These are phyloP conservation scores for Pythium brachiatum DNA, from an alignment of 352 stramenopile genomes.

Conservation along the genomic window DNA sequence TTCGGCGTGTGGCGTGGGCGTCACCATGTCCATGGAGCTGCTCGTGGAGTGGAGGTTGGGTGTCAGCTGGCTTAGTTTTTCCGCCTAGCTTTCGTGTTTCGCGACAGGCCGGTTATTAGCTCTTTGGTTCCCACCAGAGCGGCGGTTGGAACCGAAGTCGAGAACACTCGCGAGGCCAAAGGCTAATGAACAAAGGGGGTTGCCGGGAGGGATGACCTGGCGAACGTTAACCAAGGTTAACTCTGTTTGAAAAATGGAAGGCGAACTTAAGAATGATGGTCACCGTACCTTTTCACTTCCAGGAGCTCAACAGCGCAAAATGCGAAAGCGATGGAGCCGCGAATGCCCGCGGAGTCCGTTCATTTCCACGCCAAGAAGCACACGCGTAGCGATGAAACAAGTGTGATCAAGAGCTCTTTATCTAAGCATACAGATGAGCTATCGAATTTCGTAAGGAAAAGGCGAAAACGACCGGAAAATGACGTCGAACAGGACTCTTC, in stretches of 20 bases:
- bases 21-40: not conserved
- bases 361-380: not conserved
- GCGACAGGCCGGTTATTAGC: not conserved
- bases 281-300: too few relatives aligned
- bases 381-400: too few relatives aligned
- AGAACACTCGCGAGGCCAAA: not conserved
- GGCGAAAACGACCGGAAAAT: not conserved
- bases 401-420: not conserved
- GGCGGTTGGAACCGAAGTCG: not conserved
- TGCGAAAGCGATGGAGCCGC: not conserved
- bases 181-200: not conserved
- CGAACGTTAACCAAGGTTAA: not conserved
- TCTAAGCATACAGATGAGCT: not conserved
- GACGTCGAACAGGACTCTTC: not conserved
- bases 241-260: not conserved
- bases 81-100: not conserved
- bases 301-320: too few relatives aligned
- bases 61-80: slow-evolving; percentile 13
- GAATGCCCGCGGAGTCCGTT: not conserved
- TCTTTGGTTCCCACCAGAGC: not conserved
- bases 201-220: not conserved
- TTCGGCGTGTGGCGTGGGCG: not conserved
- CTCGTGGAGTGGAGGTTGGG: not conserved
- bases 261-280: slow-evolving; percentile 1
- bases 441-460: not conserved